phyloP scores from a whole-genome alignment of 1,284 basidiomycete genomes.

The Erythrobasidium hasegawianum region DNA sequence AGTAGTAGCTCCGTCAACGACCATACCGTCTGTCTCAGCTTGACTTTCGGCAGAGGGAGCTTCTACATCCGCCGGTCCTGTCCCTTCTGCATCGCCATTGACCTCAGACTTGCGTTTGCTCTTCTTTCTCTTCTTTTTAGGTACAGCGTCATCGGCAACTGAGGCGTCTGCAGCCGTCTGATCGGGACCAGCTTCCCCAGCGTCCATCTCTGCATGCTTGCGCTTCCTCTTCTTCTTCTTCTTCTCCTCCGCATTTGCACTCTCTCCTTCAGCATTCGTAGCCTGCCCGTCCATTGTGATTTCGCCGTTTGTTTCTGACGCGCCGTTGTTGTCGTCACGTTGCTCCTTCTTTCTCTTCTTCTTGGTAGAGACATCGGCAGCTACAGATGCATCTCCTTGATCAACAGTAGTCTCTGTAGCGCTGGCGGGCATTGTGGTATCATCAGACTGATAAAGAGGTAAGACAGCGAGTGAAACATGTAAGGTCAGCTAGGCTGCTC shows the following conservation, averaged over 20 bases:
- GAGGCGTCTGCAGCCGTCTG: conserved; percentile 7
- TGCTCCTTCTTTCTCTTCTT: conserved; percentile 19
- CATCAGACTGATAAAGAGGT: too few relatives aligned
- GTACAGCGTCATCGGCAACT: background rate
- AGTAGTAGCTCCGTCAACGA: background rate
- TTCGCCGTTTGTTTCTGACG: background rate
- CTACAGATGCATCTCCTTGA: background rate
- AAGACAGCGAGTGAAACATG: too few relatives aligned
- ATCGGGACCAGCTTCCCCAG: background rate
- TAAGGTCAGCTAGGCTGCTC: too few relatives aligned
- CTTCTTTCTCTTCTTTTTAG: conserved; percentile 5
- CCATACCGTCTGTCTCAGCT: background rate
- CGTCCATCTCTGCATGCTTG: background rate
- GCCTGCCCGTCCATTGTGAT: background rate
- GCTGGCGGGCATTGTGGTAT: background rate
- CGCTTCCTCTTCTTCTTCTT: conserved; percentile 37
- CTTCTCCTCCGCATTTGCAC: background rate
- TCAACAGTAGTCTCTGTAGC: background rate
- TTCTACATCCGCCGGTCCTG: background rate
- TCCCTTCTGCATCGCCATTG: background rate
- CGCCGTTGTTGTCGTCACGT: background rate
- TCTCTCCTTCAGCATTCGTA: background rate
- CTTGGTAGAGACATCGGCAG: background rate
- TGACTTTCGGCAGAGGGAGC: background rate
- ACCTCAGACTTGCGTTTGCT: background rate